Evolutionary conservation across 805 yeast genomes (phyloP).

Genomic region (Starmerella davenportii): DNA sequence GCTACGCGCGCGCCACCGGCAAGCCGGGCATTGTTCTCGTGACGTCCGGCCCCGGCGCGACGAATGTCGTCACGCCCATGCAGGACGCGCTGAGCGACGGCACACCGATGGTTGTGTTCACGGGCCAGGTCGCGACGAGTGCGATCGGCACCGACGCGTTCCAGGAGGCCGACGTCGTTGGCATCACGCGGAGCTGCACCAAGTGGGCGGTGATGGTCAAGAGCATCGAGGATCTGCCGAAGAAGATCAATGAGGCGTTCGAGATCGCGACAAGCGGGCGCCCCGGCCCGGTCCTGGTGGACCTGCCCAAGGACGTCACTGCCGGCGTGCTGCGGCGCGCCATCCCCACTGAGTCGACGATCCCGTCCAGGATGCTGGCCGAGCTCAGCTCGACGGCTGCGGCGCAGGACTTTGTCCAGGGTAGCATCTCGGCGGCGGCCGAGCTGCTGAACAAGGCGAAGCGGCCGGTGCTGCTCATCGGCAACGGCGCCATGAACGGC

Average conservation of each 20-base stretch:
- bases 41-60: constrained; percentile 99
- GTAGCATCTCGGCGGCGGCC: constrained; percentile 62
- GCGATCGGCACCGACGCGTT: constrained; percentile 97
- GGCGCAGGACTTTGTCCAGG: constrained; percentile 48
- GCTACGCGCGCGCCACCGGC: constrained; percentile 88
- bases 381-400: constrained; percentile 53
- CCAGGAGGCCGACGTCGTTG: constrained; percentile 97
- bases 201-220: constrained; percentile 99
- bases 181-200: constrained; percentile 92
- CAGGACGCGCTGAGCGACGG: constrained; percentile 97
- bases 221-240: constrained; percentile 80
- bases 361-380: constrained; percentile 39
- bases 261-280: constrained; percentile 92
- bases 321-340: constrained; percentile 74
- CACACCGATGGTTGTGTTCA: constrained; percentile 86
- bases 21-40: constrained; percentile 96
- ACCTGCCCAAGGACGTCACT: constrained; percentile 94
- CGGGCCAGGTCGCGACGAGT: constrained; percentile 92
- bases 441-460: constrained; percentile 62
- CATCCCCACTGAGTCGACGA: constrained; percentile 74
- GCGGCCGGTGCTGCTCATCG: constrained; percentile 77
- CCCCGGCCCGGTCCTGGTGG: constrained; percentile 97
- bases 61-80: constrained; percentile 95
- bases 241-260: constrained; percentile 92
- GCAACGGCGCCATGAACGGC: constrained; percentile 68